phyloP scores from a whole-genome alignment of 768 basidiomycete genomes.

The Gelatoporia subvermispora region DNA sequence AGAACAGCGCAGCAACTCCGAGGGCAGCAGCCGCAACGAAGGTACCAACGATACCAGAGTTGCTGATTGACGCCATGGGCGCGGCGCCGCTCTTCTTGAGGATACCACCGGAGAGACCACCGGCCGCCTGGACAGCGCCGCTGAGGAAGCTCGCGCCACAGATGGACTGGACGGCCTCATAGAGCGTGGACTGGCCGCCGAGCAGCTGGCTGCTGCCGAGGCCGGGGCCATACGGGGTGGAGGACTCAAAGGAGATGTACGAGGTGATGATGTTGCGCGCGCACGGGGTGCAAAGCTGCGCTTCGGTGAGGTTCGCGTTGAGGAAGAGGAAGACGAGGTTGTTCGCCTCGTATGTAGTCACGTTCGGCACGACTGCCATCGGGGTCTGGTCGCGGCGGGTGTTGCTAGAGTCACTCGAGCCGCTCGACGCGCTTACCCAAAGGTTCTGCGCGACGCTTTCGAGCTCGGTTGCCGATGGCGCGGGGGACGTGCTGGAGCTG shows the following conservation, averaged over 20 bases:
- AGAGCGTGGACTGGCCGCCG: constrained; percentile 59
- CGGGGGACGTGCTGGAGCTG: constrained; percentile 22
- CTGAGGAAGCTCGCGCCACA: constrained; percentile 74
- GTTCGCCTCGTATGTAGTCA: constrained; percentile 44
- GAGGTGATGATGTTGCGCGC: constrained; percentile 67
- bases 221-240: constrained; percentile 72
- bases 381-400: constrained; percentile 27
- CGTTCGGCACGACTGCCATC: constrained; percentile 42
- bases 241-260: constrained; percentile 75
- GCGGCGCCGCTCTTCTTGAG: constrained; percentile 25
- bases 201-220: constrained; percentile 61
- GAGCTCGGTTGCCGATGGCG: constrained; percentile 8
- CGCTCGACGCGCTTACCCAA: constrained; percentile 12
- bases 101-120: constrained; percentile 41
- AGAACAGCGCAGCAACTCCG: constrained; percentile 25
- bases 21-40: constrained; percentile 31
- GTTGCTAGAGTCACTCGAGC: constrained; percentile 12
- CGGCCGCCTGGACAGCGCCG: constrained; percentile 65
- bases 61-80: constrained; percentile 19
- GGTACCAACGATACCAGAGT: constrained; percentile 26
- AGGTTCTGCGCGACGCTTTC: constrained; percentile 21
- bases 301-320: constrained; percentile 40
- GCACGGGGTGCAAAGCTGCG: constrained; percentile 75
- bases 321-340: constrained; percentile 85
- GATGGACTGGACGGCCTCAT: constrained; percentile 49